Base-by-base conservation (phyloP, 352 stramenopile species). In the Globisporangium carolinianum region DNA sequence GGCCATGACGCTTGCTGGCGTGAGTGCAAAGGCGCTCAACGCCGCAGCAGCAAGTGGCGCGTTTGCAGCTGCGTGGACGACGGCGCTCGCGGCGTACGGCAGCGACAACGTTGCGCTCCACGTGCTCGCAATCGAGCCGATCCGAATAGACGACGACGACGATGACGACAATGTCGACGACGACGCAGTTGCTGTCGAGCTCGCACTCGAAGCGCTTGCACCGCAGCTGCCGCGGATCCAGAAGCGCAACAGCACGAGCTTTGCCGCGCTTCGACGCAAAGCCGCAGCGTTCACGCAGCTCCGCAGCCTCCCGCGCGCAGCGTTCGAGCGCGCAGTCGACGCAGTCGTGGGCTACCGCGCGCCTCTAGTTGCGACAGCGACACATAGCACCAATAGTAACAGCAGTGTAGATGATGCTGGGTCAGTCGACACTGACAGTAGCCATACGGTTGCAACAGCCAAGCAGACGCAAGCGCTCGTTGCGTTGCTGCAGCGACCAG, bases 1-100 rank as follows among this genome's bases (percentile, higher is more conserved):
- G 57, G 47, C 49, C 15, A 62, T 62, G 57, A 57, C 49, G 48
- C 49, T 62, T 12, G 57, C 57, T 47, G 43, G 49, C n/a, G 43
- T 62, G 24, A 56, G 57, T 35, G 39, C 35, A 32, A 15, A 37
- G 15, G 49, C 56, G 9, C 5, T 52, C 42, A 14, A 11, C 18
- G 24, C 5, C 8, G 51, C 51, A 8, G 37, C 38, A 8, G 41
- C 39, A 36, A 18, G 8, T 11, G 35, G 24, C 15, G 39, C 39
- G 11, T 5, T 51, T 5, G 8, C 24, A 11, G 15, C 1, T 41
- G 15, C 57, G 32, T 62, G 57, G 57, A 52, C 37, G 35, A 17
- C n/a, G 0, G 47, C 39, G 17, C 48, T 62, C 32, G 49, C 57
- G 32, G 57, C 49, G 0, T 62, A 56, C 37, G 57, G 57, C 2